Percentiles rank a stretch among this genome's conserved stretches.
phyloP scores from a whole-genome alignment of 2,329 filamentous ascomycete species.

The Domatiomyces globalis region DNA sequence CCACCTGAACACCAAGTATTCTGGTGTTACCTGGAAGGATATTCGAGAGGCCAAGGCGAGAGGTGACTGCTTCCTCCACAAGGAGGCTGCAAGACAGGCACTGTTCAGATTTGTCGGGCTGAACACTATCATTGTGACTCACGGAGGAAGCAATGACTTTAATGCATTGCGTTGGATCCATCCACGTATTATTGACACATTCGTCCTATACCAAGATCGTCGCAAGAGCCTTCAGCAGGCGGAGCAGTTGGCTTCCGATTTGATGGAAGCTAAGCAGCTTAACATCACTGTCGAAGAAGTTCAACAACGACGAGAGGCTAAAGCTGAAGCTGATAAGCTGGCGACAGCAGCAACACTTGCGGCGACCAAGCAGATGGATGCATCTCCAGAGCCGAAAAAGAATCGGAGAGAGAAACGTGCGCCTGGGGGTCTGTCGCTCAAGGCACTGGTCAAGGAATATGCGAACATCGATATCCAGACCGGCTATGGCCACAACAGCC shows the following conservation, averaged over 20 bases:
- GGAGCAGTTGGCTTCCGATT: background rate
- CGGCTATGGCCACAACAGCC: slow-evolving; percentile 28
- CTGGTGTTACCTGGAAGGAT: slow-evolving; percentile 32
- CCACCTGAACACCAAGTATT: slow-evolving; percentile 38
- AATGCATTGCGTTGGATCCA: slow-evolving; percentile 37
- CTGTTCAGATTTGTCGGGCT: slow-evolving; percentile 34
- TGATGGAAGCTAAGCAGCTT: slow-evolving; percentile 7
- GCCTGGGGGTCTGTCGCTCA: slow-evolving; percentile 13
- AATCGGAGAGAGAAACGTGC: too few relatives aligned
- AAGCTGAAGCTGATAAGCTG: background rate
- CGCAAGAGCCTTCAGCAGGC: slow-evolving; percentile 1
- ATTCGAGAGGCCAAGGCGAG: slow-evolving; percentile 26
- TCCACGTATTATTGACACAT: slow-evolving; percentile 32
- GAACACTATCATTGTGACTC: slow-evolving; percentile 37
- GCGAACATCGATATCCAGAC: slow-evolving; percentile 19
- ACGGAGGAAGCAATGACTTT: slow-evolving; percentile 33
- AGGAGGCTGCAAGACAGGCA: slow-evolving; percentile 28
- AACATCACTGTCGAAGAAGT: slow-evolving; percentile 17
- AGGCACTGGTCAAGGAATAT: slow-evolving; percentile 11
- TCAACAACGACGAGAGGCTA: background rate
- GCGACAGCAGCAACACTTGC: too few relatives aligned
- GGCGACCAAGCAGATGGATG: too few relatives aligned
- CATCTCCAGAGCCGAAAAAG: too few relatives aligned
- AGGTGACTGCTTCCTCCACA: slow-evolving; percentile 28
- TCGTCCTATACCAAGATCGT: slow-evolving; percentile 15